Base-by-base conservation (phyloP, 345 rosid genomes). In the Stellera chamaejasme region DNA sequence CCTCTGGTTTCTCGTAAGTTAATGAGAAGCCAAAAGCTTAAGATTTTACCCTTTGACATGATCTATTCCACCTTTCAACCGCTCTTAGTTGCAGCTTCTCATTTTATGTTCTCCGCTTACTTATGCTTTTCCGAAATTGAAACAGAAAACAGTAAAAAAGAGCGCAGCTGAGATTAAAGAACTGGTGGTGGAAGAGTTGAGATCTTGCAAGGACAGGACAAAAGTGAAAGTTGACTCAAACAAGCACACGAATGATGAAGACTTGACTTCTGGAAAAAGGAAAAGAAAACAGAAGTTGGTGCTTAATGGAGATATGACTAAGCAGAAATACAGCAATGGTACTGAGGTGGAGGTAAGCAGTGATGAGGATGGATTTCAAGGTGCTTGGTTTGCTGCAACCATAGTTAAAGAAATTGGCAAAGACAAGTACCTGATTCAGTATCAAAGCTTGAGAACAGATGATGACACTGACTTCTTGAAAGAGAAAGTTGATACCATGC, bases 351-450 rank as follows among this genome's bases (percentile, higher is more conserved):
- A 93, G 80, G 91, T 89, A 27, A 74, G 81, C 52, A 82, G 84
- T 10, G 82, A 81, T 6, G 99, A 93, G 67, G 90, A 93, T 42
- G 99, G 99, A 26, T 77, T 82, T 62, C 61, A 80, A 68, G 96
- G 89, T 70, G 88, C 97, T 60, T 84, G 94, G 97, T 93, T 86
- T 72, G 62, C 64, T 8, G 97, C 81, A 55, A 82, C 73, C 63
- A 56, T 84, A 54, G 69, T 79, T 19, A 72, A 82, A 72, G 65
- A 64, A 26, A 41, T 65, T 45, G 82, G 83, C 43, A 62, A 59
- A 13, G 75, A 61, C 49, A 81, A 66, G 77, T 89, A 79, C 66
- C 65, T 81, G 28, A 15, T 93, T 45, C 76, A 87, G 69, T 87
- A 87, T 27, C 64, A 83, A 41, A 66, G 52, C 61, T 54, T 93